Conservation (phyloP, 1,284 basidiomycete genomes). For the Peniophora sp. region DNA sequence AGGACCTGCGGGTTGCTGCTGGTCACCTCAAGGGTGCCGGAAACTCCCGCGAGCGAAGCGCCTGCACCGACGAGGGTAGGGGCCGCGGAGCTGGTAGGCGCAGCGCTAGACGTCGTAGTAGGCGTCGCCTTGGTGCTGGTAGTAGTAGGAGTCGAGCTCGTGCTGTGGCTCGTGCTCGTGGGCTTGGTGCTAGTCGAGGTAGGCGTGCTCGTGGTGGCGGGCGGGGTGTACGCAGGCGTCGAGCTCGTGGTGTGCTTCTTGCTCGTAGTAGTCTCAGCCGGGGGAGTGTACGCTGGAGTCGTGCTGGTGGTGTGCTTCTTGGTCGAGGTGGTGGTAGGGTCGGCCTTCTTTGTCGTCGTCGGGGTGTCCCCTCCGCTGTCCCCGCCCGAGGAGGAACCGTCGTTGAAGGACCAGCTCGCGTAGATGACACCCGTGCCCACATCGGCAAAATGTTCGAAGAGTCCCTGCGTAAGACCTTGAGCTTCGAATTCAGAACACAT, state of each 20-base stretch:
- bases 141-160: slow-evolving; percentile 14
- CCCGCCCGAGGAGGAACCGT: background rate
- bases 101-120: slow-evolving; percentile 14
- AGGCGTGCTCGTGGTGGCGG: slow-evolving; percentile 1
- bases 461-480: slow-evolving; percentile 30
- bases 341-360: background rate
- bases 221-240: background rate
- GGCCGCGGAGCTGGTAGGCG: slow-evolving; percentile 8
- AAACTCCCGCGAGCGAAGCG: slow-evolving; percentile 17
- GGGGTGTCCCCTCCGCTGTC: background rate
- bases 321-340: background rate
- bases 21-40: slow-evolving; percentile 18
- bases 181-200: slow-evolving; percentile 4
- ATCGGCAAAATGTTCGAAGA: slow-evolving; percentile 58
- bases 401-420: slow-evolving; percentile 43
- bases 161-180: background rate
- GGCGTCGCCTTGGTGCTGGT: slow-evolving; percentile 11
- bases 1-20: slow-evolving; percentile 23
- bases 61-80: slow-evolving; percentile 11
- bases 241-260: background rate
- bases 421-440: slow-evolving; percentile 42
- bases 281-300: slow-evolving; percentile 9
- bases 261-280: background rate
- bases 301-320: slow-evolving; percentile 47
- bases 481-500: too few relatives aligned